A percentile compares a stretch with the other conserved stretches of the same genome.
Evolutionary conservation across 2,329 filamentous ascomycete species (phyloP).

Genomic region (Neodidymelliopsis sp.): DNA sequence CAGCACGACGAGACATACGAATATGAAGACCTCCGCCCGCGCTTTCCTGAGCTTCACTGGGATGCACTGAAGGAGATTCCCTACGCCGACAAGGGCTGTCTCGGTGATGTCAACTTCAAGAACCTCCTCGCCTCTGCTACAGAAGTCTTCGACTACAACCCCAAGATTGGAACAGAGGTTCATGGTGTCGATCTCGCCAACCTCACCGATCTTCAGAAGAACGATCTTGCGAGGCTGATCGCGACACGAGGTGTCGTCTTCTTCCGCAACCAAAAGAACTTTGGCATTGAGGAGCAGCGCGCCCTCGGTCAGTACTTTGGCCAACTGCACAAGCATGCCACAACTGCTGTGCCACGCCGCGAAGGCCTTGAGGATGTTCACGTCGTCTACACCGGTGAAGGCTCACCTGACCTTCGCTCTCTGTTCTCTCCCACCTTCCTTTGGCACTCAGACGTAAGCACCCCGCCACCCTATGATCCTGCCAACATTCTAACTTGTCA

Average conservation of each 20-base stretch:
- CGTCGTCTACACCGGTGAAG: conserved; percentile 63
- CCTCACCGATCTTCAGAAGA: conserved; percentile 60
- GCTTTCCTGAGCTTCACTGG: conserved; percentile 63
- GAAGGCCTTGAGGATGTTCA: conserved; percentile 64
- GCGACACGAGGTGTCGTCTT: conserved; percentile 65
- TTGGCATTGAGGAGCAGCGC: conserved; percentile 62
- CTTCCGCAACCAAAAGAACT: conserved; percentile 63
- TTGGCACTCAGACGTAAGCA: conserved; percentile 62
- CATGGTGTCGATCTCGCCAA: conserved; percentile 60
- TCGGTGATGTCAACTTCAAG: conserved; percentile 62
- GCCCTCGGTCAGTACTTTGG: conserved; percentile 62
- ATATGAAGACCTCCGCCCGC: conserved; percentile 60
- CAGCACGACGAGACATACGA: conserved; percentile 57
- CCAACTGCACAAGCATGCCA: conserved; percentile 63
- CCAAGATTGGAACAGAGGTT: conserved; percentile 64
- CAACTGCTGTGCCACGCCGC: conserved; percentile 59
- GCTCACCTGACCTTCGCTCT: conserved; percentile 61
- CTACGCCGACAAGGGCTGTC: conserved; percentile 62
- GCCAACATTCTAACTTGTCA: conserved; percentile 16
- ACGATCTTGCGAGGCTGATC: conserved; percentile 62
- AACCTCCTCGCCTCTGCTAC: conserved; percentile 61
- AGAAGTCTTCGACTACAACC: conserved; percentile 64
- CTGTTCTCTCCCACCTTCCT: conserved; percentile 63
- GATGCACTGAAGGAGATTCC: conserved; percentile 56
- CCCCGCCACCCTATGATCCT: conserved; percentile 7